Conservation (phyloP, 2,329 filamentous ascomycete genomes). For the Fusarium protoensiforme region DNA sequence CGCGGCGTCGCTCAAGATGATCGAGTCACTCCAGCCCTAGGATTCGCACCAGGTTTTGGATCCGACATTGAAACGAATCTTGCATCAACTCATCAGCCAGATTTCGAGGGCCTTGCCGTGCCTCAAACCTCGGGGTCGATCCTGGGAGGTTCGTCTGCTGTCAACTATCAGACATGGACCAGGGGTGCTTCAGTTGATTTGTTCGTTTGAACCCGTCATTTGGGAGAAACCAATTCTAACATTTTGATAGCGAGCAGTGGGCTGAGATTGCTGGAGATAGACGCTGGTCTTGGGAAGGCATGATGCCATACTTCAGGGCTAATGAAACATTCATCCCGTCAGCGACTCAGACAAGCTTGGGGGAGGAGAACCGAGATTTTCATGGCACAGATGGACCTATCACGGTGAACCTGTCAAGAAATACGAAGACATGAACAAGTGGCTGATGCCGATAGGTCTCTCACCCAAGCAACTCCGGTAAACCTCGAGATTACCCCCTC, state of each 20-base stretch:
- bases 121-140: not conserved
- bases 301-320: not conserved
- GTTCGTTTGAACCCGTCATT: not conserved
- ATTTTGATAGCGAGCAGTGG: not conserved
- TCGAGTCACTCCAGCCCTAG: not conserved
- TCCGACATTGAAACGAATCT: not conserved
- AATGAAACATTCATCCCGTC: not conserved
- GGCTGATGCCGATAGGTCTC: not conserved
- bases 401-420: not conserved
- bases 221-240: not conserved
- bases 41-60: not conserved
- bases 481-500: not conserved
- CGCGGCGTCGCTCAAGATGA: not conserved
- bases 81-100: not conserved
- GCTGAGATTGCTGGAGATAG: not conserved
- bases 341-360: not conserved
- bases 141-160: not conserved
- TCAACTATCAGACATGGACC: not conserved
- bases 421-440: not conserved
- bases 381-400: not conserved
- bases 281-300: not conserved
- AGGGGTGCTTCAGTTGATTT: not conserved
- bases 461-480: not conserved
- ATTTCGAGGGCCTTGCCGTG: not conserved
- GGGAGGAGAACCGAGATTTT: not conserved